These are phyloP conservation scores for Clarireedia monteithiana DNA, from an alignment of 2,329 filamentous ascomycete species.

Conservation along the genomic window DNA sequence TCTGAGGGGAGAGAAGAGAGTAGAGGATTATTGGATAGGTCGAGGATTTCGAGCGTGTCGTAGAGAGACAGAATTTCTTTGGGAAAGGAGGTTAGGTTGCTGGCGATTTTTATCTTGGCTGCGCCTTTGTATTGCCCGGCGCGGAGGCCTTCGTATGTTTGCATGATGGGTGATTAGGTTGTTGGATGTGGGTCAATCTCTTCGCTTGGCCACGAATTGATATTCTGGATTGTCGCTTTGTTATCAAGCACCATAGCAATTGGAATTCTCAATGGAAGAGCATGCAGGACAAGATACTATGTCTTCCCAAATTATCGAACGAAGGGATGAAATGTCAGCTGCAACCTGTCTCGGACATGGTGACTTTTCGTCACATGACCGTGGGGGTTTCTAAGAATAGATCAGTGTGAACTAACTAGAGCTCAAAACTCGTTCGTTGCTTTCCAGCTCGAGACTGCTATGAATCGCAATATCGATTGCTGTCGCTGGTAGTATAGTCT, in stretches of 20 bases:
- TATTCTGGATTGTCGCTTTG: not conserved
- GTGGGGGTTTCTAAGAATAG: not conserved
- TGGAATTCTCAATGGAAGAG: too few relatives aligned
- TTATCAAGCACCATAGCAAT: too few relatives aligned
- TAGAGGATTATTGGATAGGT: constrained; percentile 40
- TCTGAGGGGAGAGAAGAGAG: constrained; percentile 32
- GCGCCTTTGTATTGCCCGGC: constrained; percentile 21
- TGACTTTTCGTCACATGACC: not conserved
- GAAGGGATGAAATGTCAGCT: not conserved
- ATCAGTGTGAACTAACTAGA: not conserved
- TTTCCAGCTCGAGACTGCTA: too few relatives aligned
- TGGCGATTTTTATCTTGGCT: constrained; percentile 24
- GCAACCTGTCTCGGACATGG: not conserved
- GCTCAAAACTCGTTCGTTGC: too few relatives aligned
- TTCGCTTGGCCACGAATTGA: not conserved
- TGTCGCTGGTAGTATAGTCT: too few relatives aligned
- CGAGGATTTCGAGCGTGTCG: constrained; percentile 37
- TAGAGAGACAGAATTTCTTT: constrained; percentile 35
- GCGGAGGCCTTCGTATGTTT: constrained; percentile 17
- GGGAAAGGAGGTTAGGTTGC: constrained; percentile 30
- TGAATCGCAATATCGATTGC: too few relatives aligned
- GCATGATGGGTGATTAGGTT: constrained; percentile 11
- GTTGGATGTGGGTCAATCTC: not conserved
- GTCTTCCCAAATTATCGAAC: not conserved
- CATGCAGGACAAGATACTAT: not conserved